Evolutionary conservation across 2,329 filamentous ascomycete genomes (phyloP).

Genomic region (Microsporum ferrugineum): DNA sequence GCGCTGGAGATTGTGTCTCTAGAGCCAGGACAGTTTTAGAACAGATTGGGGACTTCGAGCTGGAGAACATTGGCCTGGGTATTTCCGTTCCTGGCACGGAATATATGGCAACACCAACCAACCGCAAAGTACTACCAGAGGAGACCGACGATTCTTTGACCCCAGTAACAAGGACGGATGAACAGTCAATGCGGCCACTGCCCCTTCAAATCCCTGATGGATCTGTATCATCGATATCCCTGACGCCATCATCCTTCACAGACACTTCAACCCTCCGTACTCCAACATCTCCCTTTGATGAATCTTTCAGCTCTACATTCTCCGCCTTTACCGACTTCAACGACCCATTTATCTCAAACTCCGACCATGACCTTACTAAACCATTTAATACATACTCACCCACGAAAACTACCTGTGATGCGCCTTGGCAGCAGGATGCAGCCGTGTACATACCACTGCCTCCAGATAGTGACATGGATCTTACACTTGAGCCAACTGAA

Average conservation of each 20-base stretch:
- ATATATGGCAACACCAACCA: conserved; percentile 6
- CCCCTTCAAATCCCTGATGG: conserved; percentile 35
- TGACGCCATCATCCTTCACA: conserved; percentile 13
- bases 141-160: not conserved
- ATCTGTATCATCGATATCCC: conserved; percentile 25
- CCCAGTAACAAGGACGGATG: not conserved
- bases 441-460: conserved; percentile 26
- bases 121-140: not conserved
- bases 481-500: conserved; percentile 14
- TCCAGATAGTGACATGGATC: not conserved
- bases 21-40: conserved; percentile 79
- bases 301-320: conserved; percentile 10
- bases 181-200: conserved; percentile 25
- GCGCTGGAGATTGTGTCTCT: conserved; percentile 80
- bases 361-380: conserved; percentile 4
- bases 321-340: conserved; percentile 11
- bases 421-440: conserved; percentile 16
- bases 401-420: not conserved
- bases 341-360: conserved; percentile 14
- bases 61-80: conserved; percentile 47
- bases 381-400: conserved; percentile 5
- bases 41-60: conserved; percentile 80
- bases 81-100: conserved; percentile 24
- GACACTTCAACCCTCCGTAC: conserved; percentile 27
- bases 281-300: conserved; percentile 22